These are phyloP conservation scores for Xylariales sp. DNA, from an alignment of 2,329 filamentous ascomycete species.

Conservation along the genomic window DNA sequence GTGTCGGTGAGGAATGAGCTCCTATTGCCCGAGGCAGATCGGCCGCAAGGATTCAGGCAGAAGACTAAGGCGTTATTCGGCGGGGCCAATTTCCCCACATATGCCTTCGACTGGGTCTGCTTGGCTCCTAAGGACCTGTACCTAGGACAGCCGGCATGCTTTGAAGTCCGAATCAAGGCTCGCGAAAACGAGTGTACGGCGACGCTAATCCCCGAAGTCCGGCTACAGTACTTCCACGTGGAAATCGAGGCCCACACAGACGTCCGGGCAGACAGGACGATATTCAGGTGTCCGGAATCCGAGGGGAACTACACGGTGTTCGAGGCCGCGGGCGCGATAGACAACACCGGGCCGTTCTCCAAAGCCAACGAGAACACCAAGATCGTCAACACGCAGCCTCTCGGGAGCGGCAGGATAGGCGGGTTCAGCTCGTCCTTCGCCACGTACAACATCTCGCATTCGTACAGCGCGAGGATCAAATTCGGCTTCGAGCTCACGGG, in stretches of 20 bases:
- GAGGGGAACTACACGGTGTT: slow-evolving; percentile 14
- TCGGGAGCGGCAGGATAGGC: slow-evolving; percentile 1
- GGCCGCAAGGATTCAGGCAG: slow-evolving; percentile 31
- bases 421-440: slow-evolving; percentile 21
- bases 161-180: slow-evolving; percentile 31
- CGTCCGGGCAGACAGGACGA: slow-evolving; percentile 15
- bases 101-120: slow-evolving; percentile 38
- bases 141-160: slow-evolving; percentile 23
- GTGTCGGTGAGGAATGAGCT: slow-evolving; percentile 30
- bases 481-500: slow-evolving; percentile 29
- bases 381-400: slow-evolving; percentile 21
- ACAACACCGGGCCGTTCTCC: slow-evolving; percentile 25
- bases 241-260: slow-evolving; percentile 16
- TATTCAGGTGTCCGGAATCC: slow-evolving; percentile 15
- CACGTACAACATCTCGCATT: slow-evolving; percentile 30
- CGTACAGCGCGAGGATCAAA: slow-evolving; percentile 19
- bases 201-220: slow-evolving; percentile 30
- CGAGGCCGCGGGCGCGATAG: slow-evolving; percentile 4
- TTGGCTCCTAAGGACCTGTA: slow-evolving; percentile 22
- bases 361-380: slow-evolving; percentile 31
- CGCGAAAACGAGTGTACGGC: slow-evolving; percentile 29
- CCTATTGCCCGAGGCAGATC: slow-evolving; percentile 33
- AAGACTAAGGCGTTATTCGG: slow-evolving; percentile 36
- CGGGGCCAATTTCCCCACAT: slow-evolving; percentile 29
- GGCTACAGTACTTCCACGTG: slow-evolving; percentile 24